Evolutionary conservation across 768 basidiomycete genomes (phyloP), one percentile per base, ranked within the genome.

Genomic region (Podaxis sp.): DNA sequence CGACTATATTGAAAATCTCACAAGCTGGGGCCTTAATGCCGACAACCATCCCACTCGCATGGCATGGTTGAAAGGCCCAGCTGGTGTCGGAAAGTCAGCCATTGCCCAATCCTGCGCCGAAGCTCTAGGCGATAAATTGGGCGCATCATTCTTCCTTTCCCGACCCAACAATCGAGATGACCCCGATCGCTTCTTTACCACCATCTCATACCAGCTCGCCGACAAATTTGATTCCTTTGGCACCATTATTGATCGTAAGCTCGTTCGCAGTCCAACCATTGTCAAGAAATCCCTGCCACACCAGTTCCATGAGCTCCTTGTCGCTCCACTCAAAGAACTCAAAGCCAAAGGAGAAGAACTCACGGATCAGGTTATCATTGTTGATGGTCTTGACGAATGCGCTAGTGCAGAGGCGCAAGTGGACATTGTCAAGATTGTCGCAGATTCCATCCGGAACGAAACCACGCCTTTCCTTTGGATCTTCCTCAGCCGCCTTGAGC

Each of bases 341-440:
- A 29, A 5, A 24, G 2, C 2, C 19, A 7, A 41, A 11, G 38
- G 24, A 25, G 15, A 25, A n/a, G 55, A 13, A 4, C 4, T 54
- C 11, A 3, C 5, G 3, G 29, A 54, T 3, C 17, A 2, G 4
- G 17, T 54, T 11, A 19, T 56, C 25, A 41, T 41, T 9, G 5
- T 58, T n/a, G 57, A 58, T 38, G 57, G 57, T 3, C 46, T 58
- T 7, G 57, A 58, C 8, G 57, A 58, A 22, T 58, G 57, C 19
- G 25, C 57, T 37, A 9, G 13, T 4, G 7, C 0, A 4, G 15
- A 50, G 19, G 43, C 43, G 1, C 57, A 37, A 17, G 25, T 6
- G 13, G 47, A 50, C 7, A 58, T 58, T 2, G 15, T 49, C 27
- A 8, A 49, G 33, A 58, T 50, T 22, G 22, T 58, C 15, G 46